Base-by-base conservation (phyloP, 106 monocot species). In the Triglochin maritima region DNA sequence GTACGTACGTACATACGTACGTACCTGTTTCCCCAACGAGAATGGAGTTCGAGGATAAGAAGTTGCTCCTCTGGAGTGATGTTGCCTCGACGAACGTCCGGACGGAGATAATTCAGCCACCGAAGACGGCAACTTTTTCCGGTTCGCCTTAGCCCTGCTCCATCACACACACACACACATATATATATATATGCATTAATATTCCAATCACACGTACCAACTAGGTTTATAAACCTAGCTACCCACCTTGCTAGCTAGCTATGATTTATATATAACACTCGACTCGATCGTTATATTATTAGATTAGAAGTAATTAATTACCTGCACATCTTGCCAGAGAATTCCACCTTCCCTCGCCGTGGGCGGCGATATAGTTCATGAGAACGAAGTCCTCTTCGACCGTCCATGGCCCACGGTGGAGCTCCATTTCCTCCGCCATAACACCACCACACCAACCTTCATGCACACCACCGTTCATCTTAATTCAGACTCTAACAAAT, bases 281-380 rank as follows among this genome's bases (percentile, higher is more conserved):
- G n/a, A n/a, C n/a, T n/a, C n/a, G n/a, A n/a, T n/a, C n/a, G n/a
- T n/a, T n/a, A n/a, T n/a, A n/a, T n/a, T n/a, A n/a, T n/a, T n/a
- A n/a, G n/a, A n/a, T n/a, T n/a, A n/a, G n/a, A n/a, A n/a, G n/a
- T n/a, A n/a, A n/a, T n/a, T n/a, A n/a, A n/a, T n/a, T n/a, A 94
- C 93, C 93, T 73, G 94, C 86, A 14, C 79, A 77, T 3, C 67
- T 79, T 43, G 94, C 84, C 8, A 94, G 89, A 7, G 80, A 82
- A 57, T 89, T 94, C 94, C 94, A 94, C 3, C 89, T 76, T 51
- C 94, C 94, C 47, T 94, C 94, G 68, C 94, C 94, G 17, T 94
- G 82, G 72, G 49, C 66, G 51, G 80, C 46, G n/a, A 94, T 84
- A 69, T 94, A 87, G 73, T 89, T 89, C 12, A 83, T 74, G 57